Evolutionary conservation across 163 green algal genomes (phyloP).

Genomic region (Scenedesmus sp.): DNA sequence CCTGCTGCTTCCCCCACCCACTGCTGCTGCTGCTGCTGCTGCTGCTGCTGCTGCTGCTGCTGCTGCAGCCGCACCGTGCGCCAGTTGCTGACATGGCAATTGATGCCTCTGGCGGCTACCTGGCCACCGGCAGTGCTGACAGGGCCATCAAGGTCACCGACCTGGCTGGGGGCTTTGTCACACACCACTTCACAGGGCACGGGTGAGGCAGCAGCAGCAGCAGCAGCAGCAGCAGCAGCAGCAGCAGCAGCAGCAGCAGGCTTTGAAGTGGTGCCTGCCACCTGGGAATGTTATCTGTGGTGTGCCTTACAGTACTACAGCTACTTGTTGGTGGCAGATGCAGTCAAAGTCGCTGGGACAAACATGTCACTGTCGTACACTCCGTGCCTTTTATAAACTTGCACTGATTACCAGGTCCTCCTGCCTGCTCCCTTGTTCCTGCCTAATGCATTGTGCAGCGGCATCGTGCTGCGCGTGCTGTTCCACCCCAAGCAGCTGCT

Average conservation of each 20-base stretch:
- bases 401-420: no score
- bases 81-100: conserved; percentile 86
- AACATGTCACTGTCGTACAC: no score
- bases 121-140: conserved; percentile 87
- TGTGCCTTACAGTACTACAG: background rate
- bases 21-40: background rate
- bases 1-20: background rate
- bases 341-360: no score
- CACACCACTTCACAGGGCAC: conserved; percentile 91
- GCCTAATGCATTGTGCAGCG: conserved; percentile 60
- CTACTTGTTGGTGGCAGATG: no score
- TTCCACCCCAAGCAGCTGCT: conserved; percentile 89
- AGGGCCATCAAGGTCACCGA: conserved; percentile 89
- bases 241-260: conserved; percentile 3
- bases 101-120: conserved; percentile 79
- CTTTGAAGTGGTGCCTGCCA: background rate
- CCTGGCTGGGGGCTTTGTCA: conserved; percentile 87
- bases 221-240: background rate
- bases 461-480: conserved; percentile 81
- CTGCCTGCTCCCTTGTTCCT: background rate
- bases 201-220: conserved; percentile 57
- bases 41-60: background rate
- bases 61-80: conserved; percentile 55
- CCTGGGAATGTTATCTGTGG: background rate
- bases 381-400: no score